Evolutionary conservation across 257 asterid genomes (phyloP).

Genomic region (Anisodus tanguticus): DNA sequence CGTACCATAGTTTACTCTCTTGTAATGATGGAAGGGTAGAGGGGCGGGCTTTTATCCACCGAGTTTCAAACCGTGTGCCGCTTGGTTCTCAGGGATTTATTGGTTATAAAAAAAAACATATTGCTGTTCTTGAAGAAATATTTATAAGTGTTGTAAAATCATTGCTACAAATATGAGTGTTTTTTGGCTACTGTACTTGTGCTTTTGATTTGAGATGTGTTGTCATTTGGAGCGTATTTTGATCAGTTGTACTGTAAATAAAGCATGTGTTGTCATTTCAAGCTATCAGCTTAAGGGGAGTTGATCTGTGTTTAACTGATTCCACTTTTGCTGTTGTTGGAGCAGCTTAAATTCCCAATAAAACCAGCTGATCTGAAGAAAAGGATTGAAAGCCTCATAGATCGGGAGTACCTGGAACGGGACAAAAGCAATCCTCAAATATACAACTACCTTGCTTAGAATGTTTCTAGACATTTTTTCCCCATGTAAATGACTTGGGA

Average conservation of each 20-base stretch:
- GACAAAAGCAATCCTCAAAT: constrained; percentile 43
- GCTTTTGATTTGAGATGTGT: background rate
- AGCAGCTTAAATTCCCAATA: constrained; percentile 93
- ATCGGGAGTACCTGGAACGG: constrained; percentile 88
- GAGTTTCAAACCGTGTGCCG: background rate
- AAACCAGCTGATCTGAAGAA: constrained; percentile 98
- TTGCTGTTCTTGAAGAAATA: background rate
- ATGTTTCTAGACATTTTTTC: background rate
- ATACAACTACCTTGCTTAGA: constrained; percentile 21
- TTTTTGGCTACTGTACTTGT: constrained; percentile 2
- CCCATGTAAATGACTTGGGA: background rate
- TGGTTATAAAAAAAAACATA: background rate
- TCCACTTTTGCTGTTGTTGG: background rate
- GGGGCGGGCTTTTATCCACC: background rate
- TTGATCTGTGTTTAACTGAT: background rate
- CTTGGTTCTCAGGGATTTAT: background rate
- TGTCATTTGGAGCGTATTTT: background rate
- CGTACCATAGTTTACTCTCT: background rate
- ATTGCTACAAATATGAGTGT: background rate
- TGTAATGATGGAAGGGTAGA: background rate
- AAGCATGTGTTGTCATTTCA: background rate
- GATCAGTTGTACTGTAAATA: background rate
- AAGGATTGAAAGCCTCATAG: constrained; percentile 93
- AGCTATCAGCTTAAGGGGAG: background rate
- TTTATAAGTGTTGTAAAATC: background rate